Percentiles rank a stretch among this genome's conserved stretches.
These are phyloP conservation scores for Ceratobasidium papillatum DNA, from an alignment of 1,284 basidiomycete species.

Conservation along the genomic window DNA sequence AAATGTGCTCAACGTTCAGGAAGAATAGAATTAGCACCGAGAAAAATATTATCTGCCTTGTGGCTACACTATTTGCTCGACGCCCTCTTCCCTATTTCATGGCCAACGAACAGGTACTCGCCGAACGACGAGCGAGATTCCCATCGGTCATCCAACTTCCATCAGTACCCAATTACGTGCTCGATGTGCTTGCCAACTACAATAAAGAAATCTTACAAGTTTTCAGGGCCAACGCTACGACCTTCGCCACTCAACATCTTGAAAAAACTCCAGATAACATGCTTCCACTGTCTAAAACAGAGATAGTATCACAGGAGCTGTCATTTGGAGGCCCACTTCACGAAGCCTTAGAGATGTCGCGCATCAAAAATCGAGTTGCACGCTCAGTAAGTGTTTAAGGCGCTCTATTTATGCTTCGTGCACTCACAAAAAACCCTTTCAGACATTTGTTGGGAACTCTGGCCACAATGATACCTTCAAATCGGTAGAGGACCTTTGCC, in stretches of 20 bases:
- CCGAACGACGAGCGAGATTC: conserved; percentile 56
- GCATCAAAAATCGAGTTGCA: conserved; percentile 52
- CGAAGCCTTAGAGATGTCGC: conserved; percentile 41
- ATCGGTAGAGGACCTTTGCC: conserved; percentile 61
- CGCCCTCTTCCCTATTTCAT: conserved; percentile 61
- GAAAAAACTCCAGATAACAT: conserved; percentile 55
- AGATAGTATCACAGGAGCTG: neutral
- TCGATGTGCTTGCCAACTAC: conserved; percentile 58
- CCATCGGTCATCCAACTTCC: conserved; percentile 68
- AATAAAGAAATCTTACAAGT: conserved; percentile 61
- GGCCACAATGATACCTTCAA: conserved; percentile 65
- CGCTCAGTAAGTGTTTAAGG: conserved; percentile 58
- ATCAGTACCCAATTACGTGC: conserved; percentile 56
- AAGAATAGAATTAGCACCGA: conserved; percentile 55
- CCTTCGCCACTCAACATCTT: conserved; percentile 57
- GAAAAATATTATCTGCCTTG: conserved; percentile 61
- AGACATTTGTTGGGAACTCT: conserved; percentile 67
- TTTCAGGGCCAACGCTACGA: conserved; percentile 64
- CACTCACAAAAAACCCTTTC: neutral
- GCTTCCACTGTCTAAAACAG: conserved; percentile 56
- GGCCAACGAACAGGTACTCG: conserved; percentile 53
- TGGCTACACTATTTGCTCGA: conserved; percentile 69
- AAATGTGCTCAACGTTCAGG: conserved; percentile 57
- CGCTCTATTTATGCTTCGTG: conserved; percentile 45
- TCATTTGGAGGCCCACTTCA: neutral